Conservation (phyloP, 345 rosid genomes). For the Populus alba region DNA sequence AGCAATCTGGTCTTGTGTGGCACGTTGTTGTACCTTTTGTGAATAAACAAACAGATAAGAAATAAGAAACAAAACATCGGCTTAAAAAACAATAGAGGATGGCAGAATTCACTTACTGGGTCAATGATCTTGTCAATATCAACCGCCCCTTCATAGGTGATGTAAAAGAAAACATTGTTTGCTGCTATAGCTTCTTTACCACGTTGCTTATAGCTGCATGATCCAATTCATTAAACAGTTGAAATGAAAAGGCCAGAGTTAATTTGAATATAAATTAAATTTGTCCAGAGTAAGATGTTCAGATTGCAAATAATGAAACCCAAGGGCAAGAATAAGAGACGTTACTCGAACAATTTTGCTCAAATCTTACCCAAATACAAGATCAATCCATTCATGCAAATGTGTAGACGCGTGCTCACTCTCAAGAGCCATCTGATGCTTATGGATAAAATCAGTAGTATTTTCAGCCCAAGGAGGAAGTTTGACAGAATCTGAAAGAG, state of each 20-base stretch:
- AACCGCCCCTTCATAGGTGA: constrained; percentile 93
- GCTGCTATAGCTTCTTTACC: constrained; percentile 96
- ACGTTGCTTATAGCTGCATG: constrained; percentile 85
- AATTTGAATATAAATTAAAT: neutral
- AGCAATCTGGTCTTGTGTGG: constrained; percentile 97
- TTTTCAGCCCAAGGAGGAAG: constrained; percentile 97
- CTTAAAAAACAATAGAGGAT: constrained; percentile 13
- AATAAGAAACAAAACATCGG: constrained; percentile 5
- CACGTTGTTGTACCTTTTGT: constrained; percentile 79
- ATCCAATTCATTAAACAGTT: constrained; percentile 21
- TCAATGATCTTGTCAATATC: constrained; percentile 85
- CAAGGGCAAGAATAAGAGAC: neutral
- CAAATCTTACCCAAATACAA: constrained; percentile 77
- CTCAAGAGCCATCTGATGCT: constrained; percentile 92
- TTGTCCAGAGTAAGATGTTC: neutral
- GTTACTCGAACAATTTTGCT: neutral
- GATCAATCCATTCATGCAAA: constrained; percentile 99
- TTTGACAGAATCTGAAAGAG: constrained; percentile 70
- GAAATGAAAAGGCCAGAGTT: neutral
- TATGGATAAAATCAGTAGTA: constrained; percentile 89
- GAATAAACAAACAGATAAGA: constrained; percentile 14
- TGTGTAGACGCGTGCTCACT: constrained; percentile 94
- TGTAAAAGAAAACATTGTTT: constrained; percentile 93
- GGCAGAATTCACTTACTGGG: constrained; percentile 54
- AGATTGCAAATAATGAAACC: neutral